Evolutionary conservation across 345 rosid genomes (phyloP).

Genomic region (rapeseed (Brassica napus)): DNA sequence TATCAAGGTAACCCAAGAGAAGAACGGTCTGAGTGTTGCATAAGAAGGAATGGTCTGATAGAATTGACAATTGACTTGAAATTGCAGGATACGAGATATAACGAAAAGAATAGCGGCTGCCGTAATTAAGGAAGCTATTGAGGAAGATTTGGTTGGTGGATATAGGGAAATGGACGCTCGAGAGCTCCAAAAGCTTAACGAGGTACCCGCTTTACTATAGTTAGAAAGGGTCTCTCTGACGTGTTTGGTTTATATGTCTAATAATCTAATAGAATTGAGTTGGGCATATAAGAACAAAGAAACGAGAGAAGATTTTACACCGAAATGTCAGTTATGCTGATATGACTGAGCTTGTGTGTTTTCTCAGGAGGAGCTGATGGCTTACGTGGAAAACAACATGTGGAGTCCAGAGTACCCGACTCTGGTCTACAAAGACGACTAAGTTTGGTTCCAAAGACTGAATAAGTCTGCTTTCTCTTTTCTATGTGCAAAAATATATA

Average conservation of each 20-base stretch:
- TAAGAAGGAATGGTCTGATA: background rate
- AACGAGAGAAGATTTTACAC: background rate
- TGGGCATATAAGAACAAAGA: background rate
- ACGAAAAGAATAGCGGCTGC: slow-evolving; percentile 89
- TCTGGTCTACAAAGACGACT: slow-evolving; percentile 8
- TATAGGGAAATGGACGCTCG: slow-evolving; percentile 80
- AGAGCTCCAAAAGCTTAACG: slow-evolving; percentile 58
- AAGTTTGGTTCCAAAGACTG: slow-evolving; percentile 20
- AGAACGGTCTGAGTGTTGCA: background rate
- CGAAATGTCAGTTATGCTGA: background rate
- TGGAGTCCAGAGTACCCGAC: slow-evolving; percentile 87
- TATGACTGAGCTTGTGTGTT: background rate
- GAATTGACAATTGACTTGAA: background rate
- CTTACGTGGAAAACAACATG: slow-evolving; percentile 78
- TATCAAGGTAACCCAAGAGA: slow-evolving; percentile 60
- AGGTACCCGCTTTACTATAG: background rate
- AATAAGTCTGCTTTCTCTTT: background rate
- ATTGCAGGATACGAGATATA: slow-evolving; percentile 82
- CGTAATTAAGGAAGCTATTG: slow-evolving; percentile 83
- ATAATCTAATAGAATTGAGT: background rate
- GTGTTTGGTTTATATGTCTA: background rate
- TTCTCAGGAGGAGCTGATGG: slow-evolving; percentile 64
- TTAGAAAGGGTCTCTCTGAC: background rate
- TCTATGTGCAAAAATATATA: slow-evolving; percentile 11
- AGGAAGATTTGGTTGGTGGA: slow-evolving; percentile 78